Percentiles rank a stretch among this genome's conserved stretches.
phyloP scores from a whole-genome alignment of 2,329 filamentous ascomycete genomes.

The Fusarium nematophilum region DNA sequence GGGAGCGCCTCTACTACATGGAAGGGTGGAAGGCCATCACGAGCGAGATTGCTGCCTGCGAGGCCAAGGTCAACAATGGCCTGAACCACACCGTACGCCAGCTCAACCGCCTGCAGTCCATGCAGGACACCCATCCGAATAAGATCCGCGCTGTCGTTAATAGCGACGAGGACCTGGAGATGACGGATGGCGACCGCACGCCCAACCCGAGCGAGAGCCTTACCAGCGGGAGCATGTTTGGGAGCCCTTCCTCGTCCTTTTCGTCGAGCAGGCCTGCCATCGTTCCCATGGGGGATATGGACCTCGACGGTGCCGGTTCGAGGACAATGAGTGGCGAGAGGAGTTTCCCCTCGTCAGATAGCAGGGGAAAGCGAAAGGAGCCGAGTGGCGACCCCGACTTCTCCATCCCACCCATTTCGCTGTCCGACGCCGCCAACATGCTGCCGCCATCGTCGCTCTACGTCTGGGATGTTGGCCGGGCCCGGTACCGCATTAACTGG shows the following conservation, averaged over 20 bases:
- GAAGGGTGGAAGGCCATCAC: slow-evolving; percentile 87
- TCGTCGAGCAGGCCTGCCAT: slow-evolving; percentile 43
- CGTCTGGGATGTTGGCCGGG: slow-evolving; percentile 61
- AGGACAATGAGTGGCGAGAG: slow-evolving; percentile 48
- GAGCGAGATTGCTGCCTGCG: slow-evolving; percentile 73
- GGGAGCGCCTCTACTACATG: slow-evolving; percentile 83
- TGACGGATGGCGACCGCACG: slow-evolving; percentile 54
- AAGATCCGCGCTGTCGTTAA: slow-evolving; percentile 67
- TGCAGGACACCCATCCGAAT: slow-evolving; percentile 60
- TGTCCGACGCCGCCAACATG: slow-evolving; percentile 43
- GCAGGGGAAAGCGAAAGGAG: slow-evolving; percentile 52
- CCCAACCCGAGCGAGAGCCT: slow-evolving; percentile 39
- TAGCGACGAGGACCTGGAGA: slow-evolving; percentile 62
- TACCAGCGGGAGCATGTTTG: slow-evolving; percentile 48
- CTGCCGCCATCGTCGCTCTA: slow-evolving; percentile 61
- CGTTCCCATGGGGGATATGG: slow-evolving; percentile 45
- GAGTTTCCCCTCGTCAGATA: slow-evolving; percentile 43
- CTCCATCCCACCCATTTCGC: slow-evolving; percentile 45
- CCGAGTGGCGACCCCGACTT: slow-evolving; percentile 49
- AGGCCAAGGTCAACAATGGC: slow-evolving; percentile 67
- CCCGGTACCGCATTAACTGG: slow-evolving; percentile 82
- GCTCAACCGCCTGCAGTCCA: slow-evolving; percentile 57
- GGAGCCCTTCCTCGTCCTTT: slow-evolving; percentile 48
- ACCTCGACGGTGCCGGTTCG: slow-evolving; percentile 42
- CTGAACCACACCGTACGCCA: slow-evolving; percentile 52